Conservation (phyloP, 768 basidiomycete genomes). For the Rhodotorula toruloides region DNA sequence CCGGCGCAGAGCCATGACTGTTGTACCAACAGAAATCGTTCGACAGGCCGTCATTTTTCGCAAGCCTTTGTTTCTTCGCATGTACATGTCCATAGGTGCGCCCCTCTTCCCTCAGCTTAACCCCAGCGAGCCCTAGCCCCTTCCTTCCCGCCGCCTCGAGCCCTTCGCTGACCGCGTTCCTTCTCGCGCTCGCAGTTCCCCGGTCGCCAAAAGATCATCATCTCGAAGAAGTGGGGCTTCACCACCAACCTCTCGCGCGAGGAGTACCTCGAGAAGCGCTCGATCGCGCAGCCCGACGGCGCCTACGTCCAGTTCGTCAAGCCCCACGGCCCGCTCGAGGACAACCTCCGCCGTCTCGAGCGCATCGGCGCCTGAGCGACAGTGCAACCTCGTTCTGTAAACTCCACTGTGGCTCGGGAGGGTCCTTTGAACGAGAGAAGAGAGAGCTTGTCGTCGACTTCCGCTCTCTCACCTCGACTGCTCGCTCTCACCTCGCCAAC, state of each 20-base stretch:
- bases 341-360: slow-evolving; percentile 68
- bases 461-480: no score
- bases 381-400: no score
- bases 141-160: slow-evolving; percentile 7
- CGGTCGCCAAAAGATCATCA: slow-evolving; percentile 94
- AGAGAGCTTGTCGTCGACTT: slow-evolving; percentile 3
- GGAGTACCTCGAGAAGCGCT: slow-evolving; percentile 63
- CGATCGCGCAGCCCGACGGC: slow-evolving; percentile 72
- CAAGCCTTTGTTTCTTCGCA: no score
- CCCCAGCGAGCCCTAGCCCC: no score
- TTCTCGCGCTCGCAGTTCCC: slow-evolving; percentile 58
- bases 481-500: no score
- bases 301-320: slow-evolving; percentile 92
- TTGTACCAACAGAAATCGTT: no score
- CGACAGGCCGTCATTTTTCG: no score
- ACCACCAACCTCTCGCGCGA: slow-evolving; percentile 89
- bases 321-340: slow-evolving; percentile 75
- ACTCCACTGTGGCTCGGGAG: no score
- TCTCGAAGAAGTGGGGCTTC: slow-evolving; percentile 82
- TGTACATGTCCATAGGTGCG: no score
- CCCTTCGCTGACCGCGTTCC: neutral
- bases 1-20: no score
- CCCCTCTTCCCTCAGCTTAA: no score
- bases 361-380: slow-evolving; percentile 37
- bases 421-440: neutral